Percentiles rank a stretch among this genome's conserved stretches.
Conservation (phyloP, 129 eudicot genomes). For the Helianthus tuberosus region DNA sequence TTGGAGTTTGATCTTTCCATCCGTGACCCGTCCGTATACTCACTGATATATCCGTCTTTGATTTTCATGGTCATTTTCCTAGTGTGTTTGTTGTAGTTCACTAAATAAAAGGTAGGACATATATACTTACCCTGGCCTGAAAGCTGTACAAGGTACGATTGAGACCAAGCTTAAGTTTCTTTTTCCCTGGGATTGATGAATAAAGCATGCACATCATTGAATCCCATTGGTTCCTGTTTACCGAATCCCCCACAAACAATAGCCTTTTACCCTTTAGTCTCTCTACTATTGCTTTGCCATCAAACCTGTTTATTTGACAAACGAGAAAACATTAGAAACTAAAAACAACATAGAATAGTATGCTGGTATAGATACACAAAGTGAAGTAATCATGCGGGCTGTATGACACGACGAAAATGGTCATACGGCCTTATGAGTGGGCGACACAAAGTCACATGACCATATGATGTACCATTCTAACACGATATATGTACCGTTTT, state of each 20-base stretch:
- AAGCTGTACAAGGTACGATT: conserved; percentile 48
- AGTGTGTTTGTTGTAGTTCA: background rate
- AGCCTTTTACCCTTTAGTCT: conserved; percentile 45
- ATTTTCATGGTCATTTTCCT: too few relatives aligned
- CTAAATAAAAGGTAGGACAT: too few relatives aligned
- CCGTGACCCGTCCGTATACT: too few relatives aligned
- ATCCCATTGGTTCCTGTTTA: conserved; percentile 56
- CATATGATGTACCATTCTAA: too few relatives aligned
- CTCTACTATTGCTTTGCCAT: conserved; percentile 46
- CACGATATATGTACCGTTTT: too few relatives aligned
- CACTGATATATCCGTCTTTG: too few relatives aligned
- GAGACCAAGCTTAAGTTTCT: conserved; percentile 26
- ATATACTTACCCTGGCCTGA: conserved; percentile 45
- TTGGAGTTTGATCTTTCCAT: too few relatives aligned
- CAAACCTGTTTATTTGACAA: conserved; percentile 34
- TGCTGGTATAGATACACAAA: too few relatives aligned
- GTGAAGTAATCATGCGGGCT: too few relatives aligned
- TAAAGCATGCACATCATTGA: conserved; percentile 57
- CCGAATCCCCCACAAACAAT: conserved; percentile 53
- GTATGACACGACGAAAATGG: too few relatives aligned
- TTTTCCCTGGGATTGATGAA: conserved; percentile 34
- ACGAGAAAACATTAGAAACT: background rate
- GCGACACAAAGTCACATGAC: too few relatives aligned
- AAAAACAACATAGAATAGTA: background rate
- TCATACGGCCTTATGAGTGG: too few relatives aligned